Conservation (phyloP, 352 stramenopile species). For the Aphanomyces euteiches region DNA sequence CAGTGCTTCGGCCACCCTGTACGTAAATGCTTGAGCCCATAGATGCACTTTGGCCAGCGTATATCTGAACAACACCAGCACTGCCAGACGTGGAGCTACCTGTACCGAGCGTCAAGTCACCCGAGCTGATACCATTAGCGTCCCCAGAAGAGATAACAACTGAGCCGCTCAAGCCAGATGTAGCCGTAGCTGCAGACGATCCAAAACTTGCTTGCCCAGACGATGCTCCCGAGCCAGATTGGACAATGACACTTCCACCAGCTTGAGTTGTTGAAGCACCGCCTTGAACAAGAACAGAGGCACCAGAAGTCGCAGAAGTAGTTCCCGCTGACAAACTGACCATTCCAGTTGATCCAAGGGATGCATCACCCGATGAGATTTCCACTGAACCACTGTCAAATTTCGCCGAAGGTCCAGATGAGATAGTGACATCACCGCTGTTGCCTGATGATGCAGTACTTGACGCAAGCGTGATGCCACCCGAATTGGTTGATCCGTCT, state of each 20-base stretch:
- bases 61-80: constrained; percentile 9
- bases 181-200: background rate
- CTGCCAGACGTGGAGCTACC: background rate
- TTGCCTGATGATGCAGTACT: constrained; percentile 20
- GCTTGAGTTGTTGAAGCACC: background rate
- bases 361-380: constrained; percentile 36
- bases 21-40: constrained; percentile 11
- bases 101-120: background rate
- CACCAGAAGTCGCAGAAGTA: constrained; percentile 9
- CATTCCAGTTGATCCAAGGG: constrained; percentile 33
- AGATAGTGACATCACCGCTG: constrained; percentile 24
- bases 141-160: constrained; percentile 3
- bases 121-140: background rate
- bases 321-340: constrained; percentile 36
- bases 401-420: constrained; percentile 18
- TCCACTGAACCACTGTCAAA: constrained; percentile 37
- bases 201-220: background rate
- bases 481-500: constrained; percentile 26
- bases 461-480: constrained; percentile 32
- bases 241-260: constrained; percentile 13
- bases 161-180: background rate
- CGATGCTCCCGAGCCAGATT: constrained; percentile 11
- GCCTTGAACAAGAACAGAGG: constrained; percentile 13
- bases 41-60: background rate
- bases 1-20: constrained; percentile 10